A percentile compares a stretch with the other conserved stretches of the same genome.
These are phyloP conservation scores for Camelina laxa DNA, from an alignment of 345 rosid genomes.

Conservation along the genomic window DNA sequence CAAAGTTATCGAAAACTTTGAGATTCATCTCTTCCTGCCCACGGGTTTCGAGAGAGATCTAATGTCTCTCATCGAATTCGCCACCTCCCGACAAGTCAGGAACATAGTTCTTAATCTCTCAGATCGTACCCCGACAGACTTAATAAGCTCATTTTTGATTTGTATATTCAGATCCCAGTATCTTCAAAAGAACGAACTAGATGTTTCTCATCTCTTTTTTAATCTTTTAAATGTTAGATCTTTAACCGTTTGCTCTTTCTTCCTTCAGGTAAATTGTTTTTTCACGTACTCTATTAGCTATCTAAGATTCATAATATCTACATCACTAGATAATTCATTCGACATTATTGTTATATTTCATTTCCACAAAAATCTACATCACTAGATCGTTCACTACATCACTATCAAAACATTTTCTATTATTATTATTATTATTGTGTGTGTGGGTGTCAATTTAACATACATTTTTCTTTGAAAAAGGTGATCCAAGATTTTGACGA, in stretches of 20 bases:
- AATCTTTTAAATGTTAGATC: slow-evolving; percentile 1
- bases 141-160: no score
- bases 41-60: slow-evolving; percentile 3
- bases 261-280: slow-evolving; percentile 17
- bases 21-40: slow-evolving; percentile 10
- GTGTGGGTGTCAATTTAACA: background rate
- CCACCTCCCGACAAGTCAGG: slow-evolving; percentile 6
- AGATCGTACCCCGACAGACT: no score
- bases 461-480: slow-evolving; percentile 7
- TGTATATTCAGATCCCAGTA: background rate
- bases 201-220: slow-evolving; percentile 23
- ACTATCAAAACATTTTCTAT: no score
- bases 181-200: background rate
- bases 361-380: no score
- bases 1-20: slow-evolving; percentile 2
- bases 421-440: no score
- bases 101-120: slow-evolving; percentile 26
- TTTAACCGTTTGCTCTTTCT: slow-evolving; percentile 14
- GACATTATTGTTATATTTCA: no score
- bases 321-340: background rate
- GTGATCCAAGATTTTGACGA: slow-evolving; percentile 43
- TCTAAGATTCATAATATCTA: background rate
- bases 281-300: background rate
- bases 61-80: slow-evolving; percentile 16
- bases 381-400: no score